phyloP scores from a whole-genome alignment of 2,329 filamentous ascomycete genomes.

The Metarhizium brunneum region DNA sequence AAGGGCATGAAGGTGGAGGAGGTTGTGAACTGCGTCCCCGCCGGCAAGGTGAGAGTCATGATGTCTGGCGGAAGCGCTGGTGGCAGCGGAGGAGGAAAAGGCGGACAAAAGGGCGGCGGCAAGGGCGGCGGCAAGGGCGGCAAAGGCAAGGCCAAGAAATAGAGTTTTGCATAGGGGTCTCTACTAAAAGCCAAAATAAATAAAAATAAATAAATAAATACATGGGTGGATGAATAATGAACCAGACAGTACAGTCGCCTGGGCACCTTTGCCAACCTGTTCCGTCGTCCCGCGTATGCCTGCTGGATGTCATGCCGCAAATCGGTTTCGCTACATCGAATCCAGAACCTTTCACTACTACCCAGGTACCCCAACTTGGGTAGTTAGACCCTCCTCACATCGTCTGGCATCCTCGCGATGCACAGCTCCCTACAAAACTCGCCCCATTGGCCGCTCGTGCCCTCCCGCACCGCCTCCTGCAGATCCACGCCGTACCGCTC shows the following conservation, averaged over 20 bases:
- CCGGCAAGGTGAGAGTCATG: conserved; percentile 73
- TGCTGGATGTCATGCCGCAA: not conserved
- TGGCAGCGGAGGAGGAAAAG: conserved; percentile 28
- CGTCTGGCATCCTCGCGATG: conserved; percentile 50
- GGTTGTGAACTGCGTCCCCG: conserved; percentile 70
- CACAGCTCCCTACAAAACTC: conserved; percentile 66
- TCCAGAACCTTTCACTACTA: conserved; percentile 5
- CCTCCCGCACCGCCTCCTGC: conserved; percentile 68
- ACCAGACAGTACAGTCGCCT: not conserved
- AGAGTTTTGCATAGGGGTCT: not conserved
- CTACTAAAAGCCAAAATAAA: not conserved
- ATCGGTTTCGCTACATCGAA: not conserved
- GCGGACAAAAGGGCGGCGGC: conserved; percentile 19
- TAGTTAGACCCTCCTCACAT: conserved; percentile 40
- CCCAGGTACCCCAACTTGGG: no score
- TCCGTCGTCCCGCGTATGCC: not conserved
- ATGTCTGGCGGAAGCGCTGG: conserved; percentile 44
- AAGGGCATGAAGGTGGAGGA: conserved; percentile 74
- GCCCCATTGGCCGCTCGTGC: conserved; percentile 68
- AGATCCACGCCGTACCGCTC: conserved; percentile 68
- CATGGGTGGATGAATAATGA: not conserved
- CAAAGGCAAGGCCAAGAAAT: conserved; percentile 34
- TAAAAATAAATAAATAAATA: not conserved
- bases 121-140: conserved; percentile 25
- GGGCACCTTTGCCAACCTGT: not conserved